Base-by-base conservation (phyloP, 352 stramenopile genomes). In the Globisporangium cystogenes region DNA sequence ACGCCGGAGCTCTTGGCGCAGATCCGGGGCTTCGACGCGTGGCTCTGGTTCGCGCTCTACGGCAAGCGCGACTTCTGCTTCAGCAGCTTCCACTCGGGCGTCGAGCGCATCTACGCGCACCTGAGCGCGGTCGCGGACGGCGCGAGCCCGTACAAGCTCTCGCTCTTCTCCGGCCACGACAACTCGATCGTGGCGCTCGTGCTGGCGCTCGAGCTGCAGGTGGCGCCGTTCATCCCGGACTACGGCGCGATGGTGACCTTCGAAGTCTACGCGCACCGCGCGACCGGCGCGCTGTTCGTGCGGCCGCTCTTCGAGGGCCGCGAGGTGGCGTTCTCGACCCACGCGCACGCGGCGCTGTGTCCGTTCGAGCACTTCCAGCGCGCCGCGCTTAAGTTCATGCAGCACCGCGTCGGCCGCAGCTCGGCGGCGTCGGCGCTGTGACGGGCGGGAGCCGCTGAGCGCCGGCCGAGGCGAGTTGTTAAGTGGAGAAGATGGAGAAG, bases 231-330 rank as follows among this genome's bases (percentile, higher is more conserved):
- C 26, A 76, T 90, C 45, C 82, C 82, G 7, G 59, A 65, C 20
- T 91, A 91, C 57, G 82, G 82, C 18, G 75, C 72, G 20, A 89
- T 88, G 66, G 64, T 93, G 31, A 84, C 51, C 35, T 88, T 93
- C 43, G 82, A 93, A 63, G 50, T 91, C 44, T 84, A 75, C 36
- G 47, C 62, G 12, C 66, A 87, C 56, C 47, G 42, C 8, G n/a
- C 51, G n/a, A 81, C 65, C 1, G 51, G 63, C 45, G 55, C 74
- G 21, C 60, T 84, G 48, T 83, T 74, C 51, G 26, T 93, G 2
- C 64, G 58, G n/a, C 63, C 72, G 50, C 55, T 71, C 29, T 88
- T 82, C 40, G 77, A 90, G 59, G 76, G 70, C 21, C 51, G 61
- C 5, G 62, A 74, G 3, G 62, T 86, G 46, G 57, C 62, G 10